A percentile compares a stretch with the other conserved stretches of the same genome.
Evolutionary conservation across 2,329 filamentous ascomycete genomes (phyloP).

Genomic region (Calonectria leucothoes): DNA sequence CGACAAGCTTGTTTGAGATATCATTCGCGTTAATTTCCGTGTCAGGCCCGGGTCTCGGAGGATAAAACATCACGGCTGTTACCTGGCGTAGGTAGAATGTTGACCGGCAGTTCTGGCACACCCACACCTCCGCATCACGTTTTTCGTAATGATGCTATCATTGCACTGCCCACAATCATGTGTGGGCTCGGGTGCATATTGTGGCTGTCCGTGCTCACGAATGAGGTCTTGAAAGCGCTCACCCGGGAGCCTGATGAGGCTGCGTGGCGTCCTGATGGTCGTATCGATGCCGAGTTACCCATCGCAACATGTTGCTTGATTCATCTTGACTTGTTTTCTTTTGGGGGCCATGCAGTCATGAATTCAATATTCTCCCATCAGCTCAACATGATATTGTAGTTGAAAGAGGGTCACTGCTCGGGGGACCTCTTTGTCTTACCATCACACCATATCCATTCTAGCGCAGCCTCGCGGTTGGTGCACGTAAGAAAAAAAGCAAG

Average conservation of each 20-base stretch:
- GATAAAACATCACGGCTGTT: no score
- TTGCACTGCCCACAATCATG: not conserved
- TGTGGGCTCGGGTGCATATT: not conserved
- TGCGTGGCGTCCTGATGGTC: not conserved
- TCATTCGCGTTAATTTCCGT: not conserved
- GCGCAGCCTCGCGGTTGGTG: not conserved
- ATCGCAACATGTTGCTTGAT: not conserved
- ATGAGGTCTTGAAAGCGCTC: not conserved
- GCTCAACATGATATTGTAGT: not conserved
- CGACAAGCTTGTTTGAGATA: not conserved
- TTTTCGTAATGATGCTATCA: no score
- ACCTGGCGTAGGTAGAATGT: not conserved
- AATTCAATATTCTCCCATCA: not conserved
- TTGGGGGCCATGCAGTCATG: not conserved
- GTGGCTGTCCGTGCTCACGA: constrained; percentile 2
- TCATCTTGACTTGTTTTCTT: no score
- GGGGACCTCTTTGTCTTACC: not conserved
- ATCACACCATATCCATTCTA: not conserved
- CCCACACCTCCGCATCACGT: not conserved
- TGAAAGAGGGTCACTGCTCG: not conserved
- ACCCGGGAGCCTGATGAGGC: not conserved
- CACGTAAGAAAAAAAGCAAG: not conserved
- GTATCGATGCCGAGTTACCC: not conserved
- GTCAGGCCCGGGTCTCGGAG: not conserved
- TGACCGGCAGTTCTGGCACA: not conserved